These are phyloP conservation scores for Betula pendula DNA, from an alignment of 306 rosid genomes.

Conservation along the genomic window DNA sequence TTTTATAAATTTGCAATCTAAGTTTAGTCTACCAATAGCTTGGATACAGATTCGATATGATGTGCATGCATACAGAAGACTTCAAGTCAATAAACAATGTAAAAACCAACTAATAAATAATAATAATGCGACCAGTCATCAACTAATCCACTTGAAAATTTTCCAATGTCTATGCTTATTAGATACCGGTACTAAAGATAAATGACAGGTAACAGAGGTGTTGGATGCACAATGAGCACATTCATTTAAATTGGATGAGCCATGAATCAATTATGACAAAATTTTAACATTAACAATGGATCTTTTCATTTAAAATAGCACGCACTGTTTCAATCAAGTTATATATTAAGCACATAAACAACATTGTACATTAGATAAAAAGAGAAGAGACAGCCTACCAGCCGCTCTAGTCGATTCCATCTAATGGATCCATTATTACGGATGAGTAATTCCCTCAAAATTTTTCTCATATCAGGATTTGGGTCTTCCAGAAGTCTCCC, in stretches of 20 bases:
- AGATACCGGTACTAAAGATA: background rate
- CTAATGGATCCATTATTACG: conserved; percentile 83
- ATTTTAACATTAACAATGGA: background rate
- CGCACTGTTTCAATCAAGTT: background rate
- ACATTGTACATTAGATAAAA: conserved; percentile 6
- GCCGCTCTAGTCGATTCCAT: conserved; percentile 95
- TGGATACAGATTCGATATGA: background rate
- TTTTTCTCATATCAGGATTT: conserved; percentile 94
- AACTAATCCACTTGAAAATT: background rate
- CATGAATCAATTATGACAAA: background rate
- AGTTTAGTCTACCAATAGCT: background rate
- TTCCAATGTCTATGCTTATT: background rate
- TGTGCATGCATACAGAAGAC: background rate
- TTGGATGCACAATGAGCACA: background rate
- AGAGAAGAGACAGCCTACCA: conserved; percentile 50
- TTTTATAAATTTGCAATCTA: background rate
- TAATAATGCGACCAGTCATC: background rate
- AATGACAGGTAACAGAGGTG: background rate
- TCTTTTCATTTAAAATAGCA: background rate
- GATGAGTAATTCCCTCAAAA: conserved; percentile 87
- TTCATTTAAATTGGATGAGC: background rate
- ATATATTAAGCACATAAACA: conserved; percentile 7
- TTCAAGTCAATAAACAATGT: background rate
- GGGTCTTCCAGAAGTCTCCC: conserved; percentile 96
- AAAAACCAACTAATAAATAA: background rate